Percentiles rank a stretch among this genome's conserved stretches.
Conservation (phyloP, 2,329 filamentous ascomycete species). For the Elsinoe perseae region DNA sequence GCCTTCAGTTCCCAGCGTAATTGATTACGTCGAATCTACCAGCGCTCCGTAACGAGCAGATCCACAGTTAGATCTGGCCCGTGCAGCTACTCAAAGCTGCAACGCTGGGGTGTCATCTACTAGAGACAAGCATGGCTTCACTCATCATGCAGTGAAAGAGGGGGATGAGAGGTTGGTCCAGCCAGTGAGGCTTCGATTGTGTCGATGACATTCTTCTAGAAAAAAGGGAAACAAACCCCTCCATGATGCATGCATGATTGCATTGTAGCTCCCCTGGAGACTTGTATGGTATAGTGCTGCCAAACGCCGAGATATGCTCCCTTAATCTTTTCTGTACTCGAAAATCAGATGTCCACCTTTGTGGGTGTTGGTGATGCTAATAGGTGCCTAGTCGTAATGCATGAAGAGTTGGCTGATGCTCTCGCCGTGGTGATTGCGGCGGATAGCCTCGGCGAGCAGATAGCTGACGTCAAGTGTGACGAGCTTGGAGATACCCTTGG, state of each 20-base stretch:
- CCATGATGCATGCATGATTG: neutral
- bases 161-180: neutral
- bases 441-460: constrained; percentile 82
- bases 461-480: constrained; percentile 83
- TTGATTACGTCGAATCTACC: constrained; percentile 30
- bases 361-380: neutral
- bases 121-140: neutral
- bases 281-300: neutral
- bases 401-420: constrained; percentile 53
- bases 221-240: neutral
- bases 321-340: neutral
- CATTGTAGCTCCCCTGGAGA: neutral
- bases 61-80: constrained; percentile 30
- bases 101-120: constrained; percentile 33
- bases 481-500: constrained; percentile 68
- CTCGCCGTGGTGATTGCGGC: constrained; percentile 94
- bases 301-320: constrained; percentile 8
- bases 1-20: constrained; percentile 30
- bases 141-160: neutral
- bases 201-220: neutral
- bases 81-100: constrained; percentile 38
- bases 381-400: constrained; percentile 30
- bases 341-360: neutral
- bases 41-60: constrained; percentile 42
- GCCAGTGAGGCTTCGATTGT: neutral